Evolutionary conservation across 495 filamentous ascomycete species (phyloP).

Genomic region (Tricharina praecox): DNA sequence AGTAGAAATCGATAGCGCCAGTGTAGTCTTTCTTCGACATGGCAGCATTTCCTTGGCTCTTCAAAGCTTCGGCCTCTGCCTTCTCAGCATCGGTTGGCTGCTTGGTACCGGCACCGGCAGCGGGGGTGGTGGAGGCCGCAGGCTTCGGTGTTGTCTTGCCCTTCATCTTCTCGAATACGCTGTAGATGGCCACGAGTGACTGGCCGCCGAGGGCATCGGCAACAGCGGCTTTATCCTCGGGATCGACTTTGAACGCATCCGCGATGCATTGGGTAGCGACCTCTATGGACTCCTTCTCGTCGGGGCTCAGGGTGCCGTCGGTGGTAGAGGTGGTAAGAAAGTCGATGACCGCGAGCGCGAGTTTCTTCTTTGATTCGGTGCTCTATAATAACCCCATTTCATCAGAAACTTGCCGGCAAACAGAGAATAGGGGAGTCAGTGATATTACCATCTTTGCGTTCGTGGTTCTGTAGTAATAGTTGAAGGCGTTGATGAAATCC

Average conservation of each 20-base stretch:
- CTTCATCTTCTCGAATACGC: constrained; percentile 89
- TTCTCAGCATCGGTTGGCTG: constrained; percentile 39
- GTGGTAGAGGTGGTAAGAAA: constrained; percentile 72
- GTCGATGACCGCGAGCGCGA: constrained; percentile 91
- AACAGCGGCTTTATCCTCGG: constrained; percentile 53
- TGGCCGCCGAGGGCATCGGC: constrained; percentile 64
- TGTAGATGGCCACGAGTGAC: constrained; percentile 76
- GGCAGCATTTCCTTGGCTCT: constrained; percentile 80
- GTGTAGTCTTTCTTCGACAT: constrained; percentile 84
- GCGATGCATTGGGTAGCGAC: constrained; percentile 83
- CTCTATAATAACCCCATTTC: no score
- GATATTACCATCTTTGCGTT: no score
- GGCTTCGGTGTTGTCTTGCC: constrained; percentile 34
- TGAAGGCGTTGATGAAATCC: no score
- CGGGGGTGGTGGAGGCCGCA: constrained; percentile 6
- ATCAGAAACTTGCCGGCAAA: no score
- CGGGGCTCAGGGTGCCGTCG: constrained; percentile 70
- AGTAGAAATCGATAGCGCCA: constrained; percentile 67
- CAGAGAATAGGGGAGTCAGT: no score
- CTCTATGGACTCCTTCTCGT: constrained; percentile 82
- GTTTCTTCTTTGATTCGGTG: constrained; percentile 60
- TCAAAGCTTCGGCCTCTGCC: constrained; percentile 68
- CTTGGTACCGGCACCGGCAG: constrained; percentile 19
- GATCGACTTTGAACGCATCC: constrained; percentile 87
- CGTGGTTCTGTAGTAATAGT: no score